phyloP scores from a whole-genome alignment of 2,329 filamentous ascomycete genomes.

The Fusarium oligoseptatum region DNA sequence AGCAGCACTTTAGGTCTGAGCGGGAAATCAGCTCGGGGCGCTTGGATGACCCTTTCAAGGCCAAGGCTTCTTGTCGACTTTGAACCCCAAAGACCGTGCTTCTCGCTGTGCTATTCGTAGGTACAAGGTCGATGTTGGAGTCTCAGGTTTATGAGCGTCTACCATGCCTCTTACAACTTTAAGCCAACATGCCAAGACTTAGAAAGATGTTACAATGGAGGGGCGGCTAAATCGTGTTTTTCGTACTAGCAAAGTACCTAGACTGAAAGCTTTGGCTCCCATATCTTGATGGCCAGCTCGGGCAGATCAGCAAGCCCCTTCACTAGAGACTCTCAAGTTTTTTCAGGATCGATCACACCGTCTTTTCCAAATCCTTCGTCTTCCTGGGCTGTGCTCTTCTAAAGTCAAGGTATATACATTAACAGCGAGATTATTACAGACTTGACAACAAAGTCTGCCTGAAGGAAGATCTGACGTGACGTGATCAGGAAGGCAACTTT shows the following conservation, averaged over 20 bases:
- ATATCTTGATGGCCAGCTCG: background rate
- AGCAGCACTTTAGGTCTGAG: constrained; percentile 38
- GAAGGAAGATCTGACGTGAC: constrained; percentile 19
- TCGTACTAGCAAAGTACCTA: background rate
- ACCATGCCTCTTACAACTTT: background rate
- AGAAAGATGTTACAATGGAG: background rate
- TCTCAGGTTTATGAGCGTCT: constrained; percentile 14
- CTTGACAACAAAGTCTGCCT: background rate
- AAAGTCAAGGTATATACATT: background rate
- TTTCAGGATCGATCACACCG: background rate
- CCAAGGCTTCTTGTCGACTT: constrained; percentile 12
- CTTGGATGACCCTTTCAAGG: constrained; percentile 18
- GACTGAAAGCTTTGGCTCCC: background rate
- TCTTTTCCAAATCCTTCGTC: background rate
- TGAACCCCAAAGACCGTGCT: constrained; percentile 33
- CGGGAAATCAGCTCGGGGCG: constrained; percentile 5
- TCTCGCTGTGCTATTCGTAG: constrained; percentile 18
- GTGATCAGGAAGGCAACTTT: constrained; percentile 11
- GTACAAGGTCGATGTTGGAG: constrained; percentile 24
- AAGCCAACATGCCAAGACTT: background rate
- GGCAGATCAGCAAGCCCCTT: background rate
- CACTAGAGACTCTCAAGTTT: background rate
- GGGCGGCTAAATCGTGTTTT: background rate
- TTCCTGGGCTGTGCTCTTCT: background rate
- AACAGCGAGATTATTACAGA: background rate